phyloP scores from a whole-genome alignment of 805 yeast genomes.

The Jamesozyma lodderae region DNA sequence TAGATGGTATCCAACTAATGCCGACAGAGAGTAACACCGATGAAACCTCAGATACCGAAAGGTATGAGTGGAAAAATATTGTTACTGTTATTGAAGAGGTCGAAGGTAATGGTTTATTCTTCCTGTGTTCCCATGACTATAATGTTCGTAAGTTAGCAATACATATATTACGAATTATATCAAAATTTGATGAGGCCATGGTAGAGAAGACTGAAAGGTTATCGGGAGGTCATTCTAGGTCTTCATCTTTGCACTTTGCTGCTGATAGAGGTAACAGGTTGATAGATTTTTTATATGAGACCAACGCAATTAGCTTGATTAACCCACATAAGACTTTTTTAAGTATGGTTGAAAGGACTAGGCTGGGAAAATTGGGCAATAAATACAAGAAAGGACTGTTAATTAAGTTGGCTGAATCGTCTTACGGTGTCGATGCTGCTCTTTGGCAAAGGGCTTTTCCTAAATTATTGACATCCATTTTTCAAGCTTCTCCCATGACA shows the following conservation, averaged over 20 bases:
- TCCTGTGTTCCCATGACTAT: constrained; percentile 80
- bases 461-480: constrained; percentile 56
- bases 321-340: constrained; percentile 39
- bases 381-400: constrained; percentile 57
- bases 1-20: constrained; percentile 25
- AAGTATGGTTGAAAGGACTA: constrained; percentile 69
- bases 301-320: constrained; percentile 59
- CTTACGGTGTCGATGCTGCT: constrained; percentile 90
- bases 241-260: constrained; percentile 55
- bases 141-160: constrained; percentile 67
- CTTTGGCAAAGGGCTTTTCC: constrained; percentile 93
- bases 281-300: constrained; percentile 64
- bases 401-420: constrained; percentile 77
- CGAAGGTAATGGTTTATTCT: constrained; percentile 91
- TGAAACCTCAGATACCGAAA: constrained; percentile 39
- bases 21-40: constrained; percentile 14
- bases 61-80: constrained; percentile 65
- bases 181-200: constrained; percentile 81
- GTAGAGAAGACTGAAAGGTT: constrained; percentile 37
- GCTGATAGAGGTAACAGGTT: constrained; percentile 72
- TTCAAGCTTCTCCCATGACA: constrained; percentile 80
- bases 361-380: constrained; percentile 53
- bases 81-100: constrained; percentile 86
- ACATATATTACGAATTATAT: constrained; percentile 63
- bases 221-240: constrained; percentile 37